Percentiles rank a stretch among this genome's conserved stretches.
Evolutionary conservation across 352 stramenopile genomes (phyloP).

Genomic region (Phytopythium chamaehyphon): DNA sequence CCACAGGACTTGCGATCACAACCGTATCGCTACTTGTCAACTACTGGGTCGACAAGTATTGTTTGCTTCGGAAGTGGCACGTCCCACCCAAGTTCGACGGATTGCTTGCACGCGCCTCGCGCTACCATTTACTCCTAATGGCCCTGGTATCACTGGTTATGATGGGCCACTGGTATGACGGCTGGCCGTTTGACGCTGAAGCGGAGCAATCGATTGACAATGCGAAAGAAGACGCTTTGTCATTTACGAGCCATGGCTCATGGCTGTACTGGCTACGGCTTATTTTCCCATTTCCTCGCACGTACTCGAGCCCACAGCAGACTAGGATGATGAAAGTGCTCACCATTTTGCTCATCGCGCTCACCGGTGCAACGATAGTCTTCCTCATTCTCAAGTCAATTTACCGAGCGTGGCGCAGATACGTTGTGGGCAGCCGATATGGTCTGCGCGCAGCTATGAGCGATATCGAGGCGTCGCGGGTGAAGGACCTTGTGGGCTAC

Average conservation of each 20-base stretch:
- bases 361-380: constrained; percentile 23
- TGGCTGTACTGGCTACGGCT: constrained; percentile 34
- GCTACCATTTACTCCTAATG: constrained; percentile 66
- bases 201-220: constrained; percentile 27
- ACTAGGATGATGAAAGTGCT: constrained; percentile 37
- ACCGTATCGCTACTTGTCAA: constrained; percentile 64
- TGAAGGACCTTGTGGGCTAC: constrained; percentile 51
- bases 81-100: constrained; percentile 57
- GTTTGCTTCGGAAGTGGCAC: constrained; percentile 72
- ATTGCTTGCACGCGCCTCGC: constrained; percentile 49
- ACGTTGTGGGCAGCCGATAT: constrained; percentile 27
- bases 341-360: constrained; percentile 33
- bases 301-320: constrained; percentile 29
- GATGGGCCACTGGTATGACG: constrained; percentile 79
- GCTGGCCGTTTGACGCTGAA: constrained; percentile 61
- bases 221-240: constrained; percentile 19
- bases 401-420: constrained; percentile 31
- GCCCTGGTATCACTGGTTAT: constrained; percentile 61
- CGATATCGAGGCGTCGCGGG: constrained; percentile 36
- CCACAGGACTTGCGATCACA: constrained; percentile 62
- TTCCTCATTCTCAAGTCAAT: constrained; percentile 32
- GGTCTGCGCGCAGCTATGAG: constrained; percentile 29
- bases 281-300: constrained; percentile 49
- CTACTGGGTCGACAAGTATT: constrained; percentile 86
- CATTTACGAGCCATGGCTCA: constrained; percentile 17